Evolutionary conservation across 1,139 yeast species (phyloP).

Genomic region (Scheffersomyces insectosa): DNA sequence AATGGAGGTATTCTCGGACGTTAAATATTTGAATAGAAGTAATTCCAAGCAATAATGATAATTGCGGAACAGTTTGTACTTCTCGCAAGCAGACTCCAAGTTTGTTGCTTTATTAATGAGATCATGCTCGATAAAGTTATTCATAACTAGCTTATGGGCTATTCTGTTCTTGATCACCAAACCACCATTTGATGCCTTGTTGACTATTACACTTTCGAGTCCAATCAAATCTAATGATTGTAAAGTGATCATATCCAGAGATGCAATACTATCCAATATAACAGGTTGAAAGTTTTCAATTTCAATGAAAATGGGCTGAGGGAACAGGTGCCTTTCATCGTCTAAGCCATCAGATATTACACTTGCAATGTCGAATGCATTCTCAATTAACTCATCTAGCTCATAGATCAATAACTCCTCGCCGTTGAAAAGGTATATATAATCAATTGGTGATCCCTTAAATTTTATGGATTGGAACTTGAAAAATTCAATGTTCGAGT

Average conservation of each 20-base stretch:
- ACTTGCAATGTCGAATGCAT: conserved; percentile 20
- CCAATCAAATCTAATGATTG: conserved; percentile 32
- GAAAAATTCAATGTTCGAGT: conserved; percentile 33
- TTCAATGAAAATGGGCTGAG: conserved; percentile 29
- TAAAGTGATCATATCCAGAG: conserved; percentile 5
- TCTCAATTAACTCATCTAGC: conserved; percentile 29
- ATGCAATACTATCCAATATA: conserved; percentile 14
- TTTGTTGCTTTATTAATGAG: conserved; percentile 20
- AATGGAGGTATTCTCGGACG: conserved; percentile 15
- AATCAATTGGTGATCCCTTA: conserved; percentile 15
- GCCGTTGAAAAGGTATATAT: conserved; percentile 32
- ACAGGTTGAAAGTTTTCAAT: conserved; percentile 34
- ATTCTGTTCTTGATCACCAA: conserved; percentile 27
- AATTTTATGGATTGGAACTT: conserved; percentile 26
- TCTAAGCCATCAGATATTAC: conserved; percentile 24
- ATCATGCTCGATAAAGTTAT: conserved; percentile 42
- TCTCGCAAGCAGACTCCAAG: conserved; percentile 14
- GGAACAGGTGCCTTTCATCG: conserved; percentile 8
- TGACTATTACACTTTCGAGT: conserved; percentile 28
- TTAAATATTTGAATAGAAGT: conserved; percentile 36
- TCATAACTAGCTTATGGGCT: conserved; percentile 35
- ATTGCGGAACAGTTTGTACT: conserved; percentile 30
- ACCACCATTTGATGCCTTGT: conserved; percentile 15
- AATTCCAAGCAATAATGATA: conserved; percentile 44
- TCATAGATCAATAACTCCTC: conserved; percentile 31